Evolutionary conservation across 2,329 filamentous ascomycete species (phyloP).

Genomic region (Scedosporium aurantiacum): DNA sequence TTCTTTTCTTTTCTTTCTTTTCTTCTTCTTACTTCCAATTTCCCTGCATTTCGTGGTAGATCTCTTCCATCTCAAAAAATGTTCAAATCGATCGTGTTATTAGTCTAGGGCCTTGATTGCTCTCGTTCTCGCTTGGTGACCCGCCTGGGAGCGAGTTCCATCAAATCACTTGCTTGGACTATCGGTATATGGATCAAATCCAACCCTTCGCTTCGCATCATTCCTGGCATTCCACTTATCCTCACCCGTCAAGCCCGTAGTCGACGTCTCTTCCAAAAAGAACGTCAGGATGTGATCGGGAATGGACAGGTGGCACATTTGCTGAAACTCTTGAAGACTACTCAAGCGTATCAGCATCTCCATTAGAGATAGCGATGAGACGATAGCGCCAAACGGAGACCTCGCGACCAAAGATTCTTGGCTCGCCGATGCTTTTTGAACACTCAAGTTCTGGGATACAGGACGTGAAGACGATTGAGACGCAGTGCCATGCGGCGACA

Average conservation of each 20-base stretch:
- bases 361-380: constrained; percentile 58
- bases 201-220: constrained; percentile 37
- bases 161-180: constrained; percentile 8
- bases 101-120: background rate
- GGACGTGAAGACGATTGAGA: constrained; percentile 1
- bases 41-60: too few relatives aligned
- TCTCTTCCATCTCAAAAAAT: too few relatives aligned
- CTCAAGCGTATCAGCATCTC: constrained; percentile 81
- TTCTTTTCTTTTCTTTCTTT: too few relatives aligned
- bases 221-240: constrained; percentile 31
- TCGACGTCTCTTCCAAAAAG: constrained; percentile 58
- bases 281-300: constrained; percentile 82
- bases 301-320: constrained; percentile 78
- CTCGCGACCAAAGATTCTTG: constrained; percentile 24
- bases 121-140: background rate
- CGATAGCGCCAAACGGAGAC: constrained; percentile 41
- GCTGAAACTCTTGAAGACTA: constrained; percentile 84
- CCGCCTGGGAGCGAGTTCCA: constrained; percentile 13
- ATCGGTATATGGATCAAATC: constrained; percentile 47
- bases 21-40: too few relatives aligned
- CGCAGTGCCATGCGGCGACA: constrained; percentile 7
- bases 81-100: too few relatives aligned
- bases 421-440: constrained; percentile 9
- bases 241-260: constrained; percentile 36
- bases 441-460: constrained; percentile 4